Base-by-base conservation (phyloP, 1,284 basidiomycete genomes). In the Pascua guehoae region DNA sequence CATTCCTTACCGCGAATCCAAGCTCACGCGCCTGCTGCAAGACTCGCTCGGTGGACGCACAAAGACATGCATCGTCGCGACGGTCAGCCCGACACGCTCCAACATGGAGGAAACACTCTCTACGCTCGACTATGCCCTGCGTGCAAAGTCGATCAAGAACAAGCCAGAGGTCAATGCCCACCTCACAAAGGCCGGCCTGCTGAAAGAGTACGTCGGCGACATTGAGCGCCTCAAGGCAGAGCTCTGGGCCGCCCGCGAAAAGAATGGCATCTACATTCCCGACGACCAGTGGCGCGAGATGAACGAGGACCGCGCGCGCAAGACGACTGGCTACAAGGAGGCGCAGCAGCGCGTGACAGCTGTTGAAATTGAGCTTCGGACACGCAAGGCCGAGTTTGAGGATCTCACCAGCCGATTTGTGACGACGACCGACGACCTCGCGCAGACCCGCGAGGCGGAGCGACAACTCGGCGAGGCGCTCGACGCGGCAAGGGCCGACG, bases 101-200 rank as follows among this genome's bases (percentile, higher is more conserved):
- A 98, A 96, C 73, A 84, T 96, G 79, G 96, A 99, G 76, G 96
- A 98, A 77, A 98, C 96, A 0, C 84, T 97, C 17, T 97, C 94
- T 1, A 99, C 96, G 0, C 87, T 99, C 46, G 94, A 98, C 76
- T 99, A 99, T 69, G 96, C 96, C 15, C 84, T 93, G 43, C 88
- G 91, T 42, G 96, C 96, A 39, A 98, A 96, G 74, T 91, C 90
- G 12, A 98, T 99, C 73, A 85, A 87, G 53, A 98, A 98, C 78
- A 88, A 90, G 65, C 96, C 96, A 2, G 94, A 98, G 76, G 79
- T 97, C 51, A 98, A 98, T 74, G 89, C 91, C 65, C 88, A 92
- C 54, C 89, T 97, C 84, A 92, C 91, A 8, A 88, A 93, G 41
- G 90, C 93, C 56, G 87, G 91, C 0, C 83, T 98, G 40, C 81